Conservation (phyloP, 495 filamentous ascomycete genomes). For the Aspergillus taichungensis region DNA sequence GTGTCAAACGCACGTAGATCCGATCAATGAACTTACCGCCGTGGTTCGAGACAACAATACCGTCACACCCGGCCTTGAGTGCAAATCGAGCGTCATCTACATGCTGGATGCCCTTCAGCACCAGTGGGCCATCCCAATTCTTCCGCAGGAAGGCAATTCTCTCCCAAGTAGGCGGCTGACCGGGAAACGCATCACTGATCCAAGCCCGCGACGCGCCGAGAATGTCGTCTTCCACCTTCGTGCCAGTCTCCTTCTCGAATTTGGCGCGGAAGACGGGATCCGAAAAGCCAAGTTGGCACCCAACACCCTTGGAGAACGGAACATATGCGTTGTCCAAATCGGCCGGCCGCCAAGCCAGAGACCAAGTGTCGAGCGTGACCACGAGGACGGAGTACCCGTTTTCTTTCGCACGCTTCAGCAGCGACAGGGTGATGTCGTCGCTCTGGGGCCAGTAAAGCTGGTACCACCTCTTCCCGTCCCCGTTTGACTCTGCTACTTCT, state of each 20-base stretch:
- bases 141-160: conserved; percentile 46
- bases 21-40: conserved; percentile 30
- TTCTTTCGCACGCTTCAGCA: conserved; percentile 53
- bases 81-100: conserved; percentile 42
- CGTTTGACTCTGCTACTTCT: conserved; percentile 40
- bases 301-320: conserved; percentile 41
- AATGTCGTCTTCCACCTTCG: conserved; percentile 42
- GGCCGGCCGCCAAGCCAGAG: conserved; percentile 46
- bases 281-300: conserved; percentile 35
- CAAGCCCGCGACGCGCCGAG: conserved; percentile 38
- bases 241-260: conserved; percentile 37
- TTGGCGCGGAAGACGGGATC: conserved; percentile 56
- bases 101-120: conserved; percentile 42
- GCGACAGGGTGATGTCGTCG: conserved; percentile 48
- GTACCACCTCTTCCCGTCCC: conserved; percentile 44
- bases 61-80: conserved; percentile 40
- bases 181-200: conserved; percentile 41
- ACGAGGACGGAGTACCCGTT: conserved; percentile 39
- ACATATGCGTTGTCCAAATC: conserved; percentile 55
- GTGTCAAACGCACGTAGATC: not conserved
- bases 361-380: conserved; percentile 35
- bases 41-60: conserved; percentile 48
- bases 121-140: conserved; percentile 53
- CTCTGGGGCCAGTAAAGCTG: conserved; percentile 64
- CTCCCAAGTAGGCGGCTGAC: conserved; percentile 47